phyloP scores from a whole-genome alignment of 2,329 filamentous ascomycete genomes.

The Microdochium bolleyi region DNA sequence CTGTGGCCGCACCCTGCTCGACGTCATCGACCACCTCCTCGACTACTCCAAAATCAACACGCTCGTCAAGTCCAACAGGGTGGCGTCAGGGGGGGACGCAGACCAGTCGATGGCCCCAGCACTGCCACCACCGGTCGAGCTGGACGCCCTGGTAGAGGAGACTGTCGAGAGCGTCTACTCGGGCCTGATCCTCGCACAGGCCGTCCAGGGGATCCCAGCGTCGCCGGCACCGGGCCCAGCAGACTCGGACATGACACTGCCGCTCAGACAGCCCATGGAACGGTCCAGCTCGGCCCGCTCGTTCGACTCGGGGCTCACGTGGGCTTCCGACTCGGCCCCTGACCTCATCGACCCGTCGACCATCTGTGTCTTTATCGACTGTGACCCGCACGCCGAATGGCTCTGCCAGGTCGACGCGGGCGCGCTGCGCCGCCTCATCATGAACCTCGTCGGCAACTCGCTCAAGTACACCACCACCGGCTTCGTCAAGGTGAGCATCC shows the following conservation, averaged over 20 bases:
- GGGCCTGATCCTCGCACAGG: conserved; percentile 29
- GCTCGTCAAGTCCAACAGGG: conserved; percentile 15
- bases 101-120: too few species aligned
- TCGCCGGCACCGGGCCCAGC: too few species aligned
- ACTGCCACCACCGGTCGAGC: too few species aligned
- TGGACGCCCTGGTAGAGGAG: conserved; percentile 35
- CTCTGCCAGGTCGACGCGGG: conserved; percentile 40
- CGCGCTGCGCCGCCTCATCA: conserved; percentile 27
- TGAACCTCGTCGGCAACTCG: conserved; percentile 45
- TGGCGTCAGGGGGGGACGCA: too few species aligned
- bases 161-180: conserved; percentile 38
- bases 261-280: conserved; percentile 8
- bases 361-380: conserved; percentile 39
- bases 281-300: conserved; percentile 3
- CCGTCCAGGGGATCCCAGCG: too few species aligned
- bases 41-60: conserved; percentile 48
- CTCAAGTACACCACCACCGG: conserved; percentile 42
- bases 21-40: conserved; percentile 44
- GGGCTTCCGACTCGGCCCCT: neutral
- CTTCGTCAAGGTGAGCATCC: conserved; percentile 29
- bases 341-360: neutral
- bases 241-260: too few species aligned
- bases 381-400: conserved; percentile 40
- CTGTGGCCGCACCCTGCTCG: conserved; percentile 41
- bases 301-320: neutral